A percentile compares a stretch with the other conserved stretches of the same genome.
Evolutionary conservation across 192 early-diverging fungal species (phyloP).

Genomic region (Backusella psychrophila): DNA sequence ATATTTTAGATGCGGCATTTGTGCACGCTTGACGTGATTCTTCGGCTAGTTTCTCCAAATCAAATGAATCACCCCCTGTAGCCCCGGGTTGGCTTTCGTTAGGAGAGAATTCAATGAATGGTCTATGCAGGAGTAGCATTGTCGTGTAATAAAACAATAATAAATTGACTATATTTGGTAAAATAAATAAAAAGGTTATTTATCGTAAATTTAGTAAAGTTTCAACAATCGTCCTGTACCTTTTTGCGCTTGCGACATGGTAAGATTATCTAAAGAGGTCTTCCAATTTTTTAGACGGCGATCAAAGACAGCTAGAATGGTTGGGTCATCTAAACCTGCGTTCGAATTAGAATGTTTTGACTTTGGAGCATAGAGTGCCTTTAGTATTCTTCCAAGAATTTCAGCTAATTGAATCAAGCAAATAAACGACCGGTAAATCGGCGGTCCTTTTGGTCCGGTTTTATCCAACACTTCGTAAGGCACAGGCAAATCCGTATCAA

Average conservation of each 20-base stretch:
- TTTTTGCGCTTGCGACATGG: constrained; percentile 19
- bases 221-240: constrained; percentile 13
- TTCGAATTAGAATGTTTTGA: constrained; percentile 39
- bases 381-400: constrained; percentile 49
- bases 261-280: constrained; percentile 9
- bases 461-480: constrained; percentile 33
- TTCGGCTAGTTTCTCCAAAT: constrained; percentile 1
- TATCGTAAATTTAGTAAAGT: constrained; percentile 8
- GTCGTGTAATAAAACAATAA: constrained; percentile 43
- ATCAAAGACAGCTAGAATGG: constrained; percentile 43
- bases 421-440: constrained; percentile 40
- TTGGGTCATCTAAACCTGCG: constrained; percentile 40
- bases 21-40: constrained; percentile 24
- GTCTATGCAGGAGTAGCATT: constrained; percentile 48
- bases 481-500: constrained; percentile 30
- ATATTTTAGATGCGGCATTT: constrained; percentile 20
- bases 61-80: neutral
- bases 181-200: neutral
- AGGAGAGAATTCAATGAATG: constrained; percentile 38
- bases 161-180: constrained; percentile 6
- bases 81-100: neutral
- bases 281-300: constrained; percentile 31
- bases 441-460: neutral
- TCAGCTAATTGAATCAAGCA: constrained; percentile 47
- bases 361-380: constrained; percentile 46